Base-by-base conservation (phyloP, 805 yeast genomes). In the Candida khao-thaluensis region DNA sequence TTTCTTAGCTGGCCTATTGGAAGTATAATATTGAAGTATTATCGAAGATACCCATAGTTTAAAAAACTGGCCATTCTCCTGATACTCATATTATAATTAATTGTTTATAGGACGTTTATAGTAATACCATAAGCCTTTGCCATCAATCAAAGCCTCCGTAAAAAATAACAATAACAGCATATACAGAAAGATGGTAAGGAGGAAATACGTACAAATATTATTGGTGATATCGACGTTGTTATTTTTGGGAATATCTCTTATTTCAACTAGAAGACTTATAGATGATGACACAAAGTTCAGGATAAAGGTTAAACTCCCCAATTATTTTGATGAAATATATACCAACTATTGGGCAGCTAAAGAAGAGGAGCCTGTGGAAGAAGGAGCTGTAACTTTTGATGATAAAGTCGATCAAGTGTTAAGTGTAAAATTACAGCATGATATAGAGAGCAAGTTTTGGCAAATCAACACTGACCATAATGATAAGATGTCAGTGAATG, bases 371-470 rank as follows among this genome's bases (percentile, higher is more conserved):
- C 16, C n/a, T 7, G 10, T n/a, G 14, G 35, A 33, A 34, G 31
- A 33, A 34, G n/a, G n/a, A n/a, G n/a, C n/a, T n/a, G n/a, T n/a
- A n/a, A 38, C 45, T 8, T 27, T 38, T 3, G 38, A 40, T 18
- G 28, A 32, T 24, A 30, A 48, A 17, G 50, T 59, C 10, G 50
- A 53, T 11, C 12, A 33, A 5, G 26, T 57, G 10, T 38, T 50
- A 16, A 11, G 35, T n/a, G 32, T 37, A 7, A 57, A 59, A 37
- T 16, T 37, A 12, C 20, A 34, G 3, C 17, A 40, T 14, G 66
- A 58, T 34, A 23, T 49, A 9, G 62, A 59, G 28, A 44, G 52
- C 30, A 53, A 57, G 28, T 57, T 46, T 38, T 57, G 61, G 61
- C 36, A 48, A 17, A 16, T 49, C 8, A 48, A 56, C 26, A 35